These are phyloP conservation scores for Mycena albidolilacea DNA, from an alignment of 768 basidiomycete genomes.

Conservation along the genomic window DNA sequence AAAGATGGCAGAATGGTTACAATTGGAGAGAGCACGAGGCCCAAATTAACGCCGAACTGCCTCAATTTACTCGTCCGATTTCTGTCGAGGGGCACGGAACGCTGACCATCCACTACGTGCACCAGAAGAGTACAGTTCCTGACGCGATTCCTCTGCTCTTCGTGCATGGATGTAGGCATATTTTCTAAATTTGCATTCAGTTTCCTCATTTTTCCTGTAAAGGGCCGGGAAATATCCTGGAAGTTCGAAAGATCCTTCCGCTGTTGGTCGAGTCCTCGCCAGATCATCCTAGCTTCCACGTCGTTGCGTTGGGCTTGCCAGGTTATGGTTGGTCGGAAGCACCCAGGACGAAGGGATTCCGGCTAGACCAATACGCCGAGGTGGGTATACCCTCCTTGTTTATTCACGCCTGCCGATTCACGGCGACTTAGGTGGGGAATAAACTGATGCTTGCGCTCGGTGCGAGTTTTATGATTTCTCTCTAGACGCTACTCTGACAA, in stretches of 20 bases:
- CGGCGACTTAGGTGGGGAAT: conserved; percentile 41
- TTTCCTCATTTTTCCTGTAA: neutral
- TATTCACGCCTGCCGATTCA: conserved; percentile 33
- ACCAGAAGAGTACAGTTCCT: conserved; percentile 60
- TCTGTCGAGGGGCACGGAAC: conserved; percentile 49
- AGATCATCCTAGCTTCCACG: conserved; percentile 71
- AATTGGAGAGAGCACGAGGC: conserved; percentile 72
- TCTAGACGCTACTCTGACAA: too few relatives aligned
- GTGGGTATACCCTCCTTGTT: conserved; percentile 49
- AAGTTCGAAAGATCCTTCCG: conserved; percentile 71
- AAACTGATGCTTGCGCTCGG: conserved; percentile 55
- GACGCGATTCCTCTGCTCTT: conserved; percentile 73
- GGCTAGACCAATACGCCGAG: conserved; percentile 62
- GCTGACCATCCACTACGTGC: conserved; percentile 70
- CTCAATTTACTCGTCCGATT: conserved; percentile 64
- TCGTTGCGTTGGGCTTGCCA: conserved; percentile 72
- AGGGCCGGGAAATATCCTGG: conserved; percentile 77
- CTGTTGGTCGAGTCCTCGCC: conserved; percentile 59
- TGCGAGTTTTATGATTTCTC: too few relatives aligned
- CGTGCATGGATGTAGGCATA: conserved; percentile 68
- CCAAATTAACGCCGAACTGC: conserved; percentile 64
- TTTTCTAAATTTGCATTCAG: neutral
- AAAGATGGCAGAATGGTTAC: conserved; percentile 67
- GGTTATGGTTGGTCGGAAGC: conserved; percentile 76
- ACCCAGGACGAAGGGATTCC: conserved; percentile 67